These are phyloP conservation scores for Mangifera indica DNA, from an alignment of 345 rosid species.

Conservation along the genomic window DNA sequence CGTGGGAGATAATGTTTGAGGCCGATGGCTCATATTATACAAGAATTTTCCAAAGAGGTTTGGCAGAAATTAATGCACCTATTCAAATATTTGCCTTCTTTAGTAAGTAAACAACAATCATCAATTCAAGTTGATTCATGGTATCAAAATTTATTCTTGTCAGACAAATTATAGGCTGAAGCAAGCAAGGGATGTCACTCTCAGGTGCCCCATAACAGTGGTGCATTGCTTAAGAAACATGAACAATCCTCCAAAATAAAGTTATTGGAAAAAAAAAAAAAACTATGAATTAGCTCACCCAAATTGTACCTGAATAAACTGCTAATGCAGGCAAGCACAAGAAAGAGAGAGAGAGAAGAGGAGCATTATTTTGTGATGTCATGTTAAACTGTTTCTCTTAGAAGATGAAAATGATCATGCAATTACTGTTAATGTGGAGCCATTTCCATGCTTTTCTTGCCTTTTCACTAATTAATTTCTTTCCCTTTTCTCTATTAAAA, in stretches of 20 bases:
- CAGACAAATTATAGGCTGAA: too few relatives aligned
- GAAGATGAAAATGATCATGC: slow-evolving; percentile 59
- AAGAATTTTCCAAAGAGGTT: too few relatives aligned
- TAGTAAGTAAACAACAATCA: too few relatives aligned
- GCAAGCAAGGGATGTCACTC: neutral
- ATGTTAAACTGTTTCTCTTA: slow-evolving; percentile 34
- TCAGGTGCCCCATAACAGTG: neutral
- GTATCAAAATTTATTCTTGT: neutral
- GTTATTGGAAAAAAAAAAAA: too few relatives aligned
- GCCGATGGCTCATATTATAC: too few relatives aligned
- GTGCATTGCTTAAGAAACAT: neutral
- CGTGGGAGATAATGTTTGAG: too few relatives aligned
- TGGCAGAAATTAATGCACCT: too few relatives aligned
- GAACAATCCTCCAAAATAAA: neutral
- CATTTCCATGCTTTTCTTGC: slow-evolving; percentile 54
- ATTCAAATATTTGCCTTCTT: too few relatives aligned
- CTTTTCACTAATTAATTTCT: slow-evolving; percentile 30
- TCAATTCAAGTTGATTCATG: neutral
- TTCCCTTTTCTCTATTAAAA: slow-evolving; percentile 19
- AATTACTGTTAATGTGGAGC: slow-evolving; percentile 56
- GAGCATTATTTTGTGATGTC: slow-evolving; percentile 34
- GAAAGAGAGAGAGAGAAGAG: slow-evolving; percentile 18
- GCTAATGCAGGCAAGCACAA: slow-evolving; percentile 13
- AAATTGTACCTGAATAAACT: slow-evolving; percentile 20
- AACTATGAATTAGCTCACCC: neutral